phyloP scores from a whole-genome alignment of 345 rosid species.

The Capsella bursapastoris region DNA sequence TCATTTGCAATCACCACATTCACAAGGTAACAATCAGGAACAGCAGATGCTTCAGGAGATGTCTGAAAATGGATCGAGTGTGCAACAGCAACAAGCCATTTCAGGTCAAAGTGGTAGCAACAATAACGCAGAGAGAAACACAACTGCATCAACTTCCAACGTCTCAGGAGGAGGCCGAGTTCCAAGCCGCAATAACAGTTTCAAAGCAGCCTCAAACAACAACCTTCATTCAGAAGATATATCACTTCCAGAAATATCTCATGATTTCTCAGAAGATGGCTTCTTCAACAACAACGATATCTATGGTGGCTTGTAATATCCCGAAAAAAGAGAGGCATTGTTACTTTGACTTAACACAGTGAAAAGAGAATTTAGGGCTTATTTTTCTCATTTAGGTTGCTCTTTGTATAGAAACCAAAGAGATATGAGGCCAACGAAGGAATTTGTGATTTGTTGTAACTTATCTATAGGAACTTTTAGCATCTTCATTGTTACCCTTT shows the following conservation, averaged over 20 bases:
- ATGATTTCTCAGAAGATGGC: constrained; percentile 33
- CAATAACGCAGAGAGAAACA: constrained; percentile 39
- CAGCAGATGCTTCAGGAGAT: constrained; percentile 37
- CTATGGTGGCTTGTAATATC: constrained; percentile 33
- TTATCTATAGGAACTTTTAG: constrained; percentile 16
- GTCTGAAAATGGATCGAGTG: constrained; percentile 22
- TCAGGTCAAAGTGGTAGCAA: constrained; percentile 37
- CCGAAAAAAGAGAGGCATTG: constrained; percentile 28
- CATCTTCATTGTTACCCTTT: background rate
- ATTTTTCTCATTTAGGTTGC: constrained; percentile 29
- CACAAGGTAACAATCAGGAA: constrained; percentile 36
- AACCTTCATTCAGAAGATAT: constrained; percentile 39
- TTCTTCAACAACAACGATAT: constrained; percentile 35
- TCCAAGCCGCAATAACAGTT: constrained; percentile 43
- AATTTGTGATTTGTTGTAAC: constrained; percentile 27
- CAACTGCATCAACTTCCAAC: constrained; percentile 36
- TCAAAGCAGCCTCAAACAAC: constrained; percentile 30
- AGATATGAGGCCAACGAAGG: constrained; percentile 19
- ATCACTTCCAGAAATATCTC: constrained; percentile 26
- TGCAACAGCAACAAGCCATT: constrained; percentile 37
- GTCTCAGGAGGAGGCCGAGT: constrained; percentile 41
- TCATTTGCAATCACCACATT: constrained; percentile 37
- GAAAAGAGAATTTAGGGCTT: constrained; percentile 33
- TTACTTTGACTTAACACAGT: constrained; percentile 34
- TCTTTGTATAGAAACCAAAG: constrained; percentile 38